Evolutionary conservation across 2,329 filamentous ascomycete genomes (phyloP), one percentile per base, ranked within the genome.

Genomic region (Trichophyton rubrum): DNA sequence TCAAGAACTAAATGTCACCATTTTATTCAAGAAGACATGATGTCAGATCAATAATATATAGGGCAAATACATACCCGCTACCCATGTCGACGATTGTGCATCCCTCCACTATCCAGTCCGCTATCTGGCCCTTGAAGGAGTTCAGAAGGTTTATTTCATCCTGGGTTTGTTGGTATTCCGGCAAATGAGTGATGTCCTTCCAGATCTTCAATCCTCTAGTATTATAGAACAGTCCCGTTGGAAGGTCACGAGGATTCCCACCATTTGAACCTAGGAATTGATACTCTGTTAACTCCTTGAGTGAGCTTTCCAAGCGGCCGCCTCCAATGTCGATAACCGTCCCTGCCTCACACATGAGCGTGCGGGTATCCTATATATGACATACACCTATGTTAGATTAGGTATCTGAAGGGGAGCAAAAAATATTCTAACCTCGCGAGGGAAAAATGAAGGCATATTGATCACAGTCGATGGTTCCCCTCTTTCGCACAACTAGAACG

Each of bases 261-360:
- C 17, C 22, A 24, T 55, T 40, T 4, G n/a, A 17, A 5, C 45
- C 15, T 8, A 53, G n/a, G 43, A 59, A 55, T 40, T 59, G 27
- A 17, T 53, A 35, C 11, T 33, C 45, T 9, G 47, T 55, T 17
- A 35, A 17, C 20, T 55, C 33, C 45, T 55, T 51, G 13, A 59
- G 45, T 11, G 43, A 55, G 13, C 8, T 6, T 33, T 38, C 33
- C 13, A 38, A 27, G 8, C 45, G 43, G 17, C 58, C 30, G 11
- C 58, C 58, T 38, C 58, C 58, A 33, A 59, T 59, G 30, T 59
- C 58, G 15, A 59, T 51, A n/a, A 59, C 58, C 3, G 58, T 53
- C 33, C 58, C 70, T 41, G 27, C 11, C 11, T 13, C 11, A 33
- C 22, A 53, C 13, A 33, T 33, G 11, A 53, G 13, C 5, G 13